Percentiles rank a stretch among this genome's conserved stretches.
Evolutionary conservation across 495 filamentous ascomycete species (phyloP).

Genomic region (Corynascus novoguineensis): DNA sequence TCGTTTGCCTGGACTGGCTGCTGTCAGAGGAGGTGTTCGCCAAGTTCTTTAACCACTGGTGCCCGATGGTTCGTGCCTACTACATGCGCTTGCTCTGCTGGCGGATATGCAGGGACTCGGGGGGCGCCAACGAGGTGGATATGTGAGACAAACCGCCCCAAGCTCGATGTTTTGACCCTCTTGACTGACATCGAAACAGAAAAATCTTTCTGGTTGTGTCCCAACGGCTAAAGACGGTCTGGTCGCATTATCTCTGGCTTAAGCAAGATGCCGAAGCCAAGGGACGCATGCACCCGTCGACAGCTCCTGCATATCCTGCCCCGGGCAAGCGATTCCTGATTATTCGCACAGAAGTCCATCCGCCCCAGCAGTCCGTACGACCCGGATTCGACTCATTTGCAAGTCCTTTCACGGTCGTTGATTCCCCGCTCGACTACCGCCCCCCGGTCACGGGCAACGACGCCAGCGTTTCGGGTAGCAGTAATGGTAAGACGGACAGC

Average conservation of each 20-base stretch:
- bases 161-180: neutral
- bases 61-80: slow-evolving; percentile 95
- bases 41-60: slow-evolving; percentile 92
- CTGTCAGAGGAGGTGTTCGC: slow-evolving; percentile 74
- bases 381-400: slow-evolving; percentile 39
- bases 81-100: slow-evolving; percentile 92
- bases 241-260: slow-evolving; percentile 73
- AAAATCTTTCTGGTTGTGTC: slow-evolving; percentile 67
- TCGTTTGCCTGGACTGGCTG: slow-evolving; percentile 73
- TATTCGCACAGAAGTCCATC: slow-evolving; percentile 73
- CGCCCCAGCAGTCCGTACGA: slow-evolving; percentile 44
- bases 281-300: slow-evolving; percentile 57
- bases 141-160: slow-evolving; percentile 49
- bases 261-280: slow-evolving; percentile 56
- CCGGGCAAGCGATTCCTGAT: slow-evolving; percentile 90
- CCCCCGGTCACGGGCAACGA: slow-evolving; percentile 7
- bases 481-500: slow-evolving; percentile 11
- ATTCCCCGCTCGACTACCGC: slow-evolving; percentile 14
- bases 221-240: slow-evolving; percentile 64
- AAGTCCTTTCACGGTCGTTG: slow-evolving; percentile 9
- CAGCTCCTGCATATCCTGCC: slow-evolving; percentile 77
- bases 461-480: neutral
- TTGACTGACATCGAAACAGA: slow-evolving; percentile 30
- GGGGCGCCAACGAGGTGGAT: slow-evolving; percentile 60
- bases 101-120: slow-evolving; percentile 77